Conservation (phyloP, 805 yeast genomes). For the Candida easanensis region DNA sequence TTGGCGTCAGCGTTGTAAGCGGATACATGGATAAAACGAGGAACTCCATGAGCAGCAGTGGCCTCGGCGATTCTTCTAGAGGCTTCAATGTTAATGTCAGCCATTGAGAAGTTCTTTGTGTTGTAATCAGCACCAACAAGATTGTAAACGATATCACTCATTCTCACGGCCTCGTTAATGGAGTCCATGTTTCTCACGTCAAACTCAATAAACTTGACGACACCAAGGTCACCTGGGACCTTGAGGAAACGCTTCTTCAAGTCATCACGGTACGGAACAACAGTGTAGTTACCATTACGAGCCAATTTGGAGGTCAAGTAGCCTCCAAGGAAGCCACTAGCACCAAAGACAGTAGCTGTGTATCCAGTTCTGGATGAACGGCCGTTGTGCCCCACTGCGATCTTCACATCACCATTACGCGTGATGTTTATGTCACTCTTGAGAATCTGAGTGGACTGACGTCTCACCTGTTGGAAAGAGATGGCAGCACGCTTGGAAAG, state of each 20-base stretch:
- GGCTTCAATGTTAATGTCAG: slow-evolving; percentile 79
- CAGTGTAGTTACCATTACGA: slow-evolving; percentile 73
- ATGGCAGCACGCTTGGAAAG: slow-evolving; percentile 4
- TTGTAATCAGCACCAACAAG: slow-evolving; percentile 71
- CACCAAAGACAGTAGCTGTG: slow-evolving; percentile 87
- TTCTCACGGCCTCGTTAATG: slow-evolving; percentile 72
- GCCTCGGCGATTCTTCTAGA: slow-evolving; percentile 76
- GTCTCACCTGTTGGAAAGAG: slow-evolving; percentile 15
- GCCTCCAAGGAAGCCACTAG: slow-evolving; percentile 75
- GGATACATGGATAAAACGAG: slow-evolving; percentile 76
- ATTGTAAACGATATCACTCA: slow-evolving; percentile 81
- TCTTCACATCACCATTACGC: slow-evolving; percentile 67
- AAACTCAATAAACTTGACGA: slow-evolving; percentile 77
- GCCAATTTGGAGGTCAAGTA: slow-evolving; percentile 71
- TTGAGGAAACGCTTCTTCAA: slow-evolving; percentile 74
- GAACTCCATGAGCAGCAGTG: slow-evolving; percentile 63
- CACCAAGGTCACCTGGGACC: slow-evolving; percentile 85
- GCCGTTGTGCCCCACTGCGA: slow-evolving; percentile 76
- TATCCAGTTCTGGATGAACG: slow-evolving; percentile 83
- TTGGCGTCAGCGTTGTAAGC: slow-evolving; percentile 70
- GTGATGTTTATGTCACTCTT: slow-evolving; percentile 69
- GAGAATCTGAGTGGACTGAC: slow-evolving; percentile 24
- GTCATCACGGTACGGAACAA: slow-evolving; percentile 81
- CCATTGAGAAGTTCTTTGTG: slow-evolving; percentile 79
- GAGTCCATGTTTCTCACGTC: slow-evolving; percentile 76